phyloP scores from a whole-genome alignment of 306 rosid genomes.

The Cercis canadensis region DNA sequence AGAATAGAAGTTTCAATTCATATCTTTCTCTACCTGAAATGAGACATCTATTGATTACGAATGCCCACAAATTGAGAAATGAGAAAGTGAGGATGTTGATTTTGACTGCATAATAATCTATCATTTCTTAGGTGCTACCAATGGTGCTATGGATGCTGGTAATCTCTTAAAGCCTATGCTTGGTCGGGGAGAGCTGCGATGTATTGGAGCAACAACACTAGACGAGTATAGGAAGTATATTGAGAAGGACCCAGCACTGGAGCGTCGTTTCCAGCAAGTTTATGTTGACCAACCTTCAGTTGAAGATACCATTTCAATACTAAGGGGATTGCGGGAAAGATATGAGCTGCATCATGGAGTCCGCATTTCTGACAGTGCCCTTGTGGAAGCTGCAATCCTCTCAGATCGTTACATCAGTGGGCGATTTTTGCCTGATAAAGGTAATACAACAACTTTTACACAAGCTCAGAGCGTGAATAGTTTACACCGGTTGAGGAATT shows the following conservation, averaged over 20 bases:
- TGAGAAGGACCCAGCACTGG: slow-evolving; percentile 98
- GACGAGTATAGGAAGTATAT: slow-evolving; percentile 95
- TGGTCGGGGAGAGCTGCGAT: slow-evolving; percentile 96
- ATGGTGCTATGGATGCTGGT: slow-evolving; percentile 99
- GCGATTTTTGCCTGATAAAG: slow-evolving; percentile 97
- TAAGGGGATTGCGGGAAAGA: slow-evolving; percentile 95
- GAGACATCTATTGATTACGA: neutral
- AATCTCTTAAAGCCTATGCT: slow-evolving; percentile 99
- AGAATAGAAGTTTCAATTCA: slow-evolving; percentile 21
- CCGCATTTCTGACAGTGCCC: slow-evolving; percentile 95
- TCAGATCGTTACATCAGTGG: slow-evolving; percentile 99
- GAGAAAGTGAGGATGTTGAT: slow-evolving; percentile 18
- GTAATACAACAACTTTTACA: slow-evolving; percentile 44
- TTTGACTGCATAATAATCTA: slow-evolving; percentile 27
- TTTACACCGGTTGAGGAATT: slow-evolving; percentile 27
- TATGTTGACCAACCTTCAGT: slow-evolving; percentile 96
- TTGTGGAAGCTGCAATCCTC: slow-evolving; percentile 95
- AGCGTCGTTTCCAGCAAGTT: slow-evolving; percentile 98
- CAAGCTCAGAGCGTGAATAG: slow-evolving; percentile 5
- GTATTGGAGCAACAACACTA: slow-evolving; percentile 96
- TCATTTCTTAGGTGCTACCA: slow-evolving; percentile 80
- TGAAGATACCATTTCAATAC: slow-evolving; percentile 85
- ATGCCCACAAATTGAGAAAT: slow-evolving; percentile 18
- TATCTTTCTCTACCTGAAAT: slow-evolving; percentile 1
- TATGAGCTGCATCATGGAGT: slow-evolving; percentile 99